Conservation (phyloP, 352 stramenopile genomes). For the Aphanomyces cochlioides region DNA sequence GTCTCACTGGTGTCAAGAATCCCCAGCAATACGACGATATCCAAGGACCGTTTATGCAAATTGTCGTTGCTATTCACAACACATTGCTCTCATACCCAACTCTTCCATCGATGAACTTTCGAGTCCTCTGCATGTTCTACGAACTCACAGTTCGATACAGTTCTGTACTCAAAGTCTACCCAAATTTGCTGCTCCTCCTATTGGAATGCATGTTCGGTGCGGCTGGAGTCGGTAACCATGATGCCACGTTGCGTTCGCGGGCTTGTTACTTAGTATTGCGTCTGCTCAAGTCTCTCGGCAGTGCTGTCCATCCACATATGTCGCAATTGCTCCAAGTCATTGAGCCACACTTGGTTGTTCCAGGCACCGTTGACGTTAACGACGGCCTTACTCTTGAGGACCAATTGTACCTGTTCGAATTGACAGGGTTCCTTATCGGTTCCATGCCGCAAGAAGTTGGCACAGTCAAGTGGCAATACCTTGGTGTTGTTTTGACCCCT, state of each 20-base stretch:
- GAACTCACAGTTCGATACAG: slow-evolving; percentile 76
- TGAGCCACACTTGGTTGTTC: slow-evolving; percentile 57
- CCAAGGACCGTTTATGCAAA: slow-evolving; percentile 57
- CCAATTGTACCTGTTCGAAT: slow-evolving; percentile 83
- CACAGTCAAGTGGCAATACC: slow-evolving; percentile 68
- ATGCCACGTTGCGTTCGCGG: slow-evolving; percentile 62
- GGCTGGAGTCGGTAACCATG: slow-evolving; percentile 60
- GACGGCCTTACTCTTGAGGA: slow-evolving; percentile 61
- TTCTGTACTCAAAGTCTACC: slow-evolving; percentile 63
- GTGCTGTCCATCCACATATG: slow-evolving; percentile 67
- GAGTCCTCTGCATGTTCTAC: slow-evolving; percentile 77
- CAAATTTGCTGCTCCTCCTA: slow-evolving; percentile 55
- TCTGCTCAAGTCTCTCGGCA: slow-evolving; percentile 71
- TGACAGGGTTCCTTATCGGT: slow-evolving; percentile 77
- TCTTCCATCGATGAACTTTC: slow-evolving; percentile 32
- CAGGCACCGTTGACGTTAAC: slow-evolving; percentile 36
- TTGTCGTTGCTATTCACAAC: slow-evolving; percentile 66
- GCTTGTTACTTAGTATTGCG: slow-evolving; percentile 82
- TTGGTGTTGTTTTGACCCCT: slow-evolving; percentile 65
- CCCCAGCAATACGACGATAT: slow-evolving; percentile 60
- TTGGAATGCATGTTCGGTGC: slow-evolving; percentile 81
- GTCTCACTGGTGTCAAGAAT: slow-evolving; percentile 55
- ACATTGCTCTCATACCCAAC: slow-evolving; percentile 42
- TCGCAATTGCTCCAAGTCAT: slow-evolving; percentile 64
- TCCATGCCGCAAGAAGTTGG: slow-evolving; percentile 41